Conservation (phyloP, 2,329 filamentous ascomycete species). For the Aaosphaeria pasadenensis region DNA sequence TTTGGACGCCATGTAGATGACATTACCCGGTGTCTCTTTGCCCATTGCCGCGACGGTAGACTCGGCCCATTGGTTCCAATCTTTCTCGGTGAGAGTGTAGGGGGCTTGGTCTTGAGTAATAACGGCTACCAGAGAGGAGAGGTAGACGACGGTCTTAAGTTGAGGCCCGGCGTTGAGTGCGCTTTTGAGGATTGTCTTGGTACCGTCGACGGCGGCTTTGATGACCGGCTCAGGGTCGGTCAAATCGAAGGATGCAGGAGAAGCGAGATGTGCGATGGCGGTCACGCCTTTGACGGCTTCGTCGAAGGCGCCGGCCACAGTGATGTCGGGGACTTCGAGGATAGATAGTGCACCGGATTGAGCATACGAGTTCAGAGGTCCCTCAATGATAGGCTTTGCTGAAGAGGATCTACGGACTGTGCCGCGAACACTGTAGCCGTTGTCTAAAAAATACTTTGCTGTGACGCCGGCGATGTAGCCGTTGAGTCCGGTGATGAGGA, state of each 20-base stretch:
- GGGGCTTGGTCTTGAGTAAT: conserved; percentile 6
- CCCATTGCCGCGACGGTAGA: conserved; percentile 18
- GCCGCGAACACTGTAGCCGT: conserved; percentile 28
- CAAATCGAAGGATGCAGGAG: conserved; percentile 16
- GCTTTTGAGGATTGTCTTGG: conserved; percentile 16
- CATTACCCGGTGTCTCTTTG: conserved; percentile 18
- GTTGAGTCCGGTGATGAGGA: conserved; percentile 23
- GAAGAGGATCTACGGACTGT: conserved; percentile 24
- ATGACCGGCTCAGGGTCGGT: conserved; percentile 17
- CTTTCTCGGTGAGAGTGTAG: conserved; percentile 16
- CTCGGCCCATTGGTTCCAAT: conserved; percentile 24
- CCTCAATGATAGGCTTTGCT: conserved; percentile 10
- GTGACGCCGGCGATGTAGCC: conserved; percentile 24
- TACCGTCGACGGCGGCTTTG: conserved; percentile 18
- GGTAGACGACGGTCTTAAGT: conserved; percentile 24
- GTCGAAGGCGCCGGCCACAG: conserved; percentile 21
- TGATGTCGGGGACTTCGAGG: conserved; percentile 25
- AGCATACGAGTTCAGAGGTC: conserved; percentile 15
- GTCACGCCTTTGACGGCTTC: conserved; percentile 24
- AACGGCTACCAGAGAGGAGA: conserved; percentile 18
- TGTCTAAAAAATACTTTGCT: conserved; percentile 21
- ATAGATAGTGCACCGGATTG: conserved; percentile 15
- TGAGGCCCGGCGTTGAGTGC: conserved; percentile 19
- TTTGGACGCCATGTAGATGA: conserved; percentile 29
- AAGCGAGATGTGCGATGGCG: conserved; percentile 19